A percentile compares a stretch with the other conserved stretches of the same genome.
These are phyloP conservation scores for Lachancea fermentati DNA, from an alignment of 805 yeast species.

Conservation along the genomic window DNA sequence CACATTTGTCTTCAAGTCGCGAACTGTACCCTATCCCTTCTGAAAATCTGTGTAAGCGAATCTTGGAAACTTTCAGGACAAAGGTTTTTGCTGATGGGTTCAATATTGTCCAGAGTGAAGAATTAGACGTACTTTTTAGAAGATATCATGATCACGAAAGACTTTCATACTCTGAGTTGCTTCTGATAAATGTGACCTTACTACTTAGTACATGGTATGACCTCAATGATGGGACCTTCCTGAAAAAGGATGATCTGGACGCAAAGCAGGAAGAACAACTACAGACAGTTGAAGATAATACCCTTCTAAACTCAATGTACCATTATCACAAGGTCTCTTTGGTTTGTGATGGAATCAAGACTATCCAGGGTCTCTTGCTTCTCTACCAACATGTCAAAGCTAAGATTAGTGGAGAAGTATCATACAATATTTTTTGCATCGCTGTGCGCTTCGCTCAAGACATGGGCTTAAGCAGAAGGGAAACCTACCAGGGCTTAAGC, in stretches of 20 bases:
- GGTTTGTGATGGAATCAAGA: constrained; percentile 45
- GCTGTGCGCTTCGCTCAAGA: constrained; percentile 52
- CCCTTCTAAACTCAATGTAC: constrained; percentile 39
- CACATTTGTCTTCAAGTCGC: constrained; percentile 12
- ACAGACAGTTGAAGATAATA: constrained; percentile 24
- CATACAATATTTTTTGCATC: constrained; percentile 38
- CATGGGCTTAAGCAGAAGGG: constrained; percentile 51
- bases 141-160: constrained; percentile 17
- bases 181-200: constrained; percentile 22
- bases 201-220: constrained; percentile 21
- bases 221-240: constrained; percentile 12
- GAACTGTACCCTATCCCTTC: constrained; percentile 22
- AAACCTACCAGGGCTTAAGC: constrained; percentile 35
- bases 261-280: constrained; percentile 21
- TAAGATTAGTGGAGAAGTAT: constrained; percentile 37
- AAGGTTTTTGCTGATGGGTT: constrained; percentile 18
- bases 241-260: constrained; percentile 22
- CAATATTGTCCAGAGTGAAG: constrained; percentile 16
- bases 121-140: constrained; percentile 15
- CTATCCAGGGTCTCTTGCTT: constrained; percentile 48
- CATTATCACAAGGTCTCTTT: constrained; percentile 49
- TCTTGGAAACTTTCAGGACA: constrained; percentile 20
- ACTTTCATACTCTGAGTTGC: constrained; percentile 23
- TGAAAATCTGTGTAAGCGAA: constrained; percentile 18
- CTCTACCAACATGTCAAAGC: constrained; percentile 36